These are phyloP conservation scores for Colletotrichum lini DNA, from an alignment of 2,329 filamentous ascomycete genomes.

Conservation along the genomic window DNA sequence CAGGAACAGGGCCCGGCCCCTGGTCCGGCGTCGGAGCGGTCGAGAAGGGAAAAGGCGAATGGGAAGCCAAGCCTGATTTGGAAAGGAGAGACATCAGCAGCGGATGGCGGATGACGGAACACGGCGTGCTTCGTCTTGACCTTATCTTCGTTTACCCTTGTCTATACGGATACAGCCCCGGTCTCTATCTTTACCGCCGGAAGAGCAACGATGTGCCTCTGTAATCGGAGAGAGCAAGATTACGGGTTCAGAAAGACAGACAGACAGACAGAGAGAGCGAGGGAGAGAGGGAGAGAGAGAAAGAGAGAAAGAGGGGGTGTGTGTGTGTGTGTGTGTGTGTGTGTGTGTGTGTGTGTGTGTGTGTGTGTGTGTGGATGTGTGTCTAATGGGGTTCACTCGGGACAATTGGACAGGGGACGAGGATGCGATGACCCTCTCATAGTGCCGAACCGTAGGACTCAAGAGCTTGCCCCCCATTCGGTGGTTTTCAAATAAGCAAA, in stretches of 20 bases:
- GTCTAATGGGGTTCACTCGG: background rate
- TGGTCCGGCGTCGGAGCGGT: constrained; percentile 8
- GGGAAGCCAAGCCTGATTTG: constrained; percentile 1
- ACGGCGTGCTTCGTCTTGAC: background rate
- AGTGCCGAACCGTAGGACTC: no score
- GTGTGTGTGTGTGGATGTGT: no score
- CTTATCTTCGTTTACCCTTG: constrained; percentile 5
- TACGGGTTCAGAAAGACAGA: background rate
- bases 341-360: background rate
- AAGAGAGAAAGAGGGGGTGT: background rate
- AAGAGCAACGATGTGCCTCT: constrained; percentile 16
- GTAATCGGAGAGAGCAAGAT: constrained; percentile 6
- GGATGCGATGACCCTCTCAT: no score
- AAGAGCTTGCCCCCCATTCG: no score
- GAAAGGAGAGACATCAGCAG: background rate
- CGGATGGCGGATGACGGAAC: constrained; percentile 22
- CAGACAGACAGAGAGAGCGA: background rate
- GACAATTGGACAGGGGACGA: background rate
- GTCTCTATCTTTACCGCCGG: background rate
- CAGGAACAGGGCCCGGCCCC: constrained; percentile 7
- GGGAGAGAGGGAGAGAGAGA: background rate
- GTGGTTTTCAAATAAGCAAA: no score
- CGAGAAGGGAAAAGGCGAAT: background rate
- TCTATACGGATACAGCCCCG: background rate
- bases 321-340: background rate